Conservation (phyloP, 371 early-diverging fungal genomes). For the Mortierella sp. region DNA sequence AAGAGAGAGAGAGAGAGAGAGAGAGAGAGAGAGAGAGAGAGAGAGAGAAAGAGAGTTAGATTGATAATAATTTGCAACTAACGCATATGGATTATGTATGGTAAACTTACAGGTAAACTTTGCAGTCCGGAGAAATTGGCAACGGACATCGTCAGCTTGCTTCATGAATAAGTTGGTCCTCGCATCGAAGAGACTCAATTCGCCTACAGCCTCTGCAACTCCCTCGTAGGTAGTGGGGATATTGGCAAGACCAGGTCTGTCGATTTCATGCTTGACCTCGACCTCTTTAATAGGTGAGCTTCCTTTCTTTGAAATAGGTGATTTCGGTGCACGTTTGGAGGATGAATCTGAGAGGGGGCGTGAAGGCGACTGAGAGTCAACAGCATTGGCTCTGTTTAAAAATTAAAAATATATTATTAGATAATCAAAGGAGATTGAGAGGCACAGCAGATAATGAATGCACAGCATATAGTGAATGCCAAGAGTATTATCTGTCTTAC, state of each 20-base stretch:
- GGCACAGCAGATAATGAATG: neutral
- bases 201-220: conserved; percentile 58
- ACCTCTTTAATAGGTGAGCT: conserved; percentile 21
- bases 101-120: conserved; percentile 47
- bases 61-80: neutral
- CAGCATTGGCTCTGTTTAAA: neutral
- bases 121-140: conserved; percentile 60
- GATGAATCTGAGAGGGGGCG: neutral
- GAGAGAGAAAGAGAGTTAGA: neutral
- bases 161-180: conserved; percentile 60
- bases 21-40: too few species aligned
- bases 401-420: neutral
- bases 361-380: neutral
- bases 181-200: conserved; percentile 70
- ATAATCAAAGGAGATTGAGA: neutral
- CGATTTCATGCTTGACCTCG: conserved; percentile 16
- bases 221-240: conserved; percentile 26
- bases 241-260: conserved; percentile 27
- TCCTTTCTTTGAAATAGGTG: conserved; percentile 9
- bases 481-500: conserved; percentile 27
- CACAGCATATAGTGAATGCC: neutral
- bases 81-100: neutral
- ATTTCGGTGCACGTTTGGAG: neutral
- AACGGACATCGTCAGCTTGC: conserved; percentile 58
- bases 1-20: too few species aligned